Base-by-base conservation (phyloP, 179 eudicot species). In the Vitellaria paradoxa region DNA sequence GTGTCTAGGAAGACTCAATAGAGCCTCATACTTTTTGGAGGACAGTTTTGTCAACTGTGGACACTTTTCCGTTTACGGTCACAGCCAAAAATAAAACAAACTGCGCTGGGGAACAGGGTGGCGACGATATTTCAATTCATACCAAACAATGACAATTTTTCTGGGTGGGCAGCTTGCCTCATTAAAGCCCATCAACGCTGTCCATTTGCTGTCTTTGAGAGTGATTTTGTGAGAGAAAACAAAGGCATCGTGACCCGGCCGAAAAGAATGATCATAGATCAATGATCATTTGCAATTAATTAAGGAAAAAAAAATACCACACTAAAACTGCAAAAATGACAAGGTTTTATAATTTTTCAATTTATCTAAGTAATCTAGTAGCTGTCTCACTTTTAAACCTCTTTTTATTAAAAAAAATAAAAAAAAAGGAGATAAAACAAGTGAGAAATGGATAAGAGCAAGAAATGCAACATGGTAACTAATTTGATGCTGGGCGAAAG, bases 1-100 rank as follows among this genome's bases (percentile, higher is more conserved):
- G 65, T 30, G 57, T 71, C 53, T 71, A 47, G 45, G 47, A 17
- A 18, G 18, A 11, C 70, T n/a, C 56, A 40, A 1, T 1, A 30
- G 67, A 74, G 69, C 10, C 57, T 81, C 84, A 53, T 76, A 78
- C 50, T 64, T 55, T 74, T 59, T 2, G 37, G 68, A 47, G 81
- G 80, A 23, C 73, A 79, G 9, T 65, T 75, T 76, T 15, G 76
- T 76, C 67, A 80, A 45, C 15, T 73, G 20, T 40, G 42, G 18
- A 45, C 63, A 65, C 7, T 26, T 40, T 72, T 40, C 59, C 2
- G 65, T 18, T 66, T 52, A 26, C 53, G 53, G 37, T 30, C 37
- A 30, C 37, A 30, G 1, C 37, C 72, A 53, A 66, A 66, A 73
- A 45, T 20, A 73, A 64, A 24, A 50, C 14, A 42, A 23, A 55